These are phyloP conservation scores for Beauveria asiatica DNA, from an alignment of 2,329 filamentous ascomycete species.

Conservation along the genomic window DNA sequence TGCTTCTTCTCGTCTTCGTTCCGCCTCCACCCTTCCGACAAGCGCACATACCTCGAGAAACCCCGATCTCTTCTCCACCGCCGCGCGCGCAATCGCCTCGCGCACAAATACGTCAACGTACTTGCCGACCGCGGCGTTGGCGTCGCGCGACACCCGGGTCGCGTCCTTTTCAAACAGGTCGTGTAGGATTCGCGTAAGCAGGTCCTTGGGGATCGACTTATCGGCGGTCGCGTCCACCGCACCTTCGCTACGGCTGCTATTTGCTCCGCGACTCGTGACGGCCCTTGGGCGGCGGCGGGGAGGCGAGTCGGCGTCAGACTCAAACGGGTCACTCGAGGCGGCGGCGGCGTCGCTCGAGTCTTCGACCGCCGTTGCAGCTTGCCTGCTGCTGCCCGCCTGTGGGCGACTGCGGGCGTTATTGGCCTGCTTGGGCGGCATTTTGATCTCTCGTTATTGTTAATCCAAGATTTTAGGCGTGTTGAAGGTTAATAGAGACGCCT, in stretches of 20 bases:
- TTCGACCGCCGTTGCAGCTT: slow-evolving; percentile 14
- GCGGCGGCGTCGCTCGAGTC: slow-evolving; percentile 14
- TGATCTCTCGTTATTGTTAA: background rate
- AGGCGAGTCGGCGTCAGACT: slow-evolving; percentile 20
- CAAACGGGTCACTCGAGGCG: slow-evolving; percentile 27
- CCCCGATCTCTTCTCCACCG: slow-evolving; percentile 58
- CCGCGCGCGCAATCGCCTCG: slow-evolving; percentile 75
- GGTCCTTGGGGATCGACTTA: slow-evolving; percentile 57
- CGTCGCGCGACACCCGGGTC: slow-evolving; percentile 68
- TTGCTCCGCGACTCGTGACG: background rate
- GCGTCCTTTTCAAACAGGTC: slow-evolving; percentile 66
- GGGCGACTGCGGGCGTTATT: slow-evolving; percentile 29
- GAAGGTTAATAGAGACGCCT: background rate
- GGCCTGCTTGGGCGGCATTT: slow-evolving; percentile 37
- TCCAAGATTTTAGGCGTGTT: background rate
- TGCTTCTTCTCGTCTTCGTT: background rate
- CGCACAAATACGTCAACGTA: slow-evolving; percentile 89
- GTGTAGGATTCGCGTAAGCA: slow-evolving; percentile 70
- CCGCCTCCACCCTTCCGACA: background rate
- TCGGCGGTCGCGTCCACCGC: slow-evolving; percentile 28
- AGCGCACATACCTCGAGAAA: slow-evolving; percentile 58
- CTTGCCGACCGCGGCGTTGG: slow-evolving; percentile 66
- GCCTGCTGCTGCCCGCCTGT: slow-evolving; percentile 20
- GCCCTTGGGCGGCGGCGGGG: slow-evolving; percentile 14
- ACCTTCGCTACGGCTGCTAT: slow-evolving; percentile 2